Percentiles rank a stretch among this genome's conserved stretches.
Conservation (phyloP, 2,329 filamentous ascomycete species). For the Dothideomycetidae sp. region DNA sequence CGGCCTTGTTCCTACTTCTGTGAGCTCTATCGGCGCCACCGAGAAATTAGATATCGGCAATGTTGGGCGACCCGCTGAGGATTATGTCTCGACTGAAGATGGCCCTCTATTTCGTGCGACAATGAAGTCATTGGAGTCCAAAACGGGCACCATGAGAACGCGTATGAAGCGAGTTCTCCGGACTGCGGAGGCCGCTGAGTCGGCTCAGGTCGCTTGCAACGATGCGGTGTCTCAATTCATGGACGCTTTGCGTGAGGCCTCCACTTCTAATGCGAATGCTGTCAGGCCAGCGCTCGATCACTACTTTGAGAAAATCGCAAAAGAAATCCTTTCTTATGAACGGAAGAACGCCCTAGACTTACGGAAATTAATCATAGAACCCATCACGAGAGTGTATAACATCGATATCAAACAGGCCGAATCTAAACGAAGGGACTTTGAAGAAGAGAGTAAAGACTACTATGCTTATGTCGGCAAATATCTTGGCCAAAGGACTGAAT, state of each 20-base stretch:
- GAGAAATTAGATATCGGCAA: slow-evolving; percentile 81
- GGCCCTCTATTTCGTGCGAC: slow-evolving; percentile 92
- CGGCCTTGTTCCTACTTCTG: slow-evolving; percentile 28
- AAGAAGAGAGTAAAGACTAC: slow-evolving; percentile 97
- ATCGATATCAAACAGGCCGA: slow-evolving; percentile 97
- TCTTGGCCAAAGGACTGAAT: slow-evolving; percentile 90
- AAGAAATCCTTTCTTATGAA: slow-evolving; percentile 79
- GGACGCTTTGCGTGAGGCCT: slow-evolving; percentile 73
- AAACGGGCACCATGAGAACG: slow-evolving; percentile 82
- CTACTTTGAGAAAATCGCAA: slow-evolving; percentile 94
- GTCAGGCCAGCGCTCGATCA: slow-evolving; percentile 95
- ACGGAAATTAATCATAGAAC: slow-evolving; percentile 89
- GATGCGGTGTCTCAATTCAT: slow-evolving; percentile 72
- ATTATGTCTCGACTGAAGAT: slow-evolving; percentile 74
- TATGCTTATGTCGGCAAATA: slow-evolving; percentile 92
- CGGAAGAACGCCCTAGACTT: slow-evolving; percentile 69
- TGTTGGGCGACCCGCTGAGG: slow-evolving; percentile 55
- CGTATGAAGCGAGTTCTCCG: slow-evolving; percentile 96
- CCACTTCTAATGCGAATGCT: slow-evolving; percentile 81
- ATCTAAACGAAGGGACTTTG: slow-evolving; percentile 91
- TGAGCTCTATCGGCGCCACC: slow-evolving; percentile 22
- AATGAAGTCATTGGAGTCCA: slow-evolving; percentile 90
- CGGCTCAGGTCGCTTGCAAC: slow-evolving; percentile 70
- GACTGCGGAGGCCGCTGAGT: slow-evolving; percentile 76
- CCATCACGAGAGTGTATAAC: slow-evolving; percentile 79